phyloP scores from a whole-genome alignment of 805 yeast genomes.

The Suhomyces pyralidae region DNA sequence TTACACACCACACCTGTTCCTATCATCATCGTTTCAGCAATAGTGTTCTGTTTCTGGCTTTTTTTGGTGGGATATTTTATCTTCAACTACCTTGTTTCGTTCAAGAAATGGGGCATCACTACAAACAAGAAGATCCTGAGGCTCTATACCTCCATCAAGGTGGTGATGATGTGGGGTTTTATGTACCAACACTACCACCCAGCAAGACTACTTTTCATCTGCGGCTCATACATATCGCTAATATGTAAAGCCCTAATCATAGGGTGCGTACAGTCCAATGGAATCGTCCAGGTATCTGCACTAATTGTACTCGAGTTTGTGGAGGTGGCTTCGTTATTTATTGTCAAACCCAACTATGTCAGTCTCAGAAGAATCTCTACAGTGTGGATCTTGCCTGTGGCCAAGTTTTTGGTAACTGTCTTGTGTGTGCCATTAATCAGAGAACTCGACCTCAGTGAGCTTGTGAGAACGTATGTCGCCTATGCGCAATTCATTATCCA shows the following conservation, averaged over 20 bases:
- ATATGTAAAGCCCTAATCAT: constrained; percentile 37
- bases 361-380: constrained; percentile 25
- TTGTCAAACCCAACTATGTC: constrained; percentile 28
- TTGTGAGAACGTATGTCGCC: constrained; percentile 39
- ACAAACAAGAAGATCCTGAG: constrained; percentile 21
- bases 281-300: constrained; percentile 42
- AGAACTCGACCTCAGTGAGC: constrained; percentile 34
- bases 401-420: constrained; percentile 37
- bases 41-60: constrained; percentile 27
- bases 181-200: constrained; percentile 46
- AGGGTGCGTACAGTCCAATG: constrained; percentile 44
- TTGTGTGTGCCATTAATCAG: constrained; percentile 44
- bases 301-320: constrained; percentile 35
- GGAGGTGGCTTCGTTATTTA: constrained; percentile 20
- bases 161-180: constrained; percentile 46
- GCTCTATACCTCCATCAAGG: constrained; percentile 47
- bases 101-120: constrained; percentile 15
- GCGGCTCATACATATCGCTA: constrained; percentile 14
- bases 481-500: constrained; percentile 44
- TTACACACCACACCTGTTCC: not conserved
- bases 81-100: constrained; percentile 24
- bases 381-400: constrained; percentile 33
- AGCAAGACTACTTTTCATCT: constrained; percentile 33
- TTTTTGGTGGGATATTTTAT: constrained; percentile 18
- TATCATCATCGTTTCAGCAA: constrained; percentile 27